Evolutionary conservation across 495 filamentous ascomycete genomes (phyloP), one percentile per base, ranked within the genome.

Genomic region (Penicillium silybi): DNA sequence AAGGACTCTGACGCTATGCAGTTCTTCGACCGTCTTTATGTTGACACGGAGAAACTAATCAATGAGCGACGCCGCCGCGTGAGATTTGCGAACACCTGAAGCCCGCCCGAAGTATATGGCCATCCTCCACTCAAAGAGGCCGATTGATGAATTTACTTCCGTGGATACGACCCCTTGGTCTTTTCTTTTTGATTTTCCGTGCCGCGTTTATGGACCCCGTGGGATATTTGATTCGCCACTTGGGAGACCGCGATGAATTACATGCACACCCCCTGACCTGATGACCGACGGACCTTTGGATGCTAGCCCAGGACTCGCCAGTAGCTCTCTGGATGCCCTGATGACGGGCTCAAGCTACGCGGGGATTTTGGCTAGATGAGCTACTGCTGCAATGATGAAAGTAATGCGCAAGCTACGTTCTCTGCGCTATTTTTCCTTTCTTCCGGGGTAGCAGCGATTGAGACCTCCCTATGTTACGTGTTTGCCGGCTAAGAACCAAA

Each of bases 1-100:
- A 89, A 85, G 69, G 89, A 95, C 72, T 84, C 86, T 41, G 75
- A 74, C 54, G 87, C 88, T 38, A 91, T 92, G 89, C 80, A 85
- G 52, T 86, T 83, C 65, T 70, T 92, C 61, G 89, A 92, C 63
- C 72, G 74, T 67, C 78, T 95, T 56, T 85, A 86, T 67, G 62
- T 78, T 59, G 68, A 78, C 48, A 92, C 88, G 29, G 89, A 92
- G 71, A 80, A 79, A 58, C 74, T 82, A 63, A 90, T 95, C 57
- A 81, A 88, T 54, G 81, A 87, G 50, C 74, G 88, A 40, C 59
- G 55, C 50, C 73, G 73, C 51, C 70, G 70, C 44, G 69, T 75
- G 41, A 74, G 73, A 60, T 75, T 75, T 53, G 67, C 62, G 58
- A 74, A 53, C 57, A 69, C 66, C 64, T 78, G 73, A 79, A 39